Conservation (phyloP, 345 rosid species). For the Salix caprea region DNA sequence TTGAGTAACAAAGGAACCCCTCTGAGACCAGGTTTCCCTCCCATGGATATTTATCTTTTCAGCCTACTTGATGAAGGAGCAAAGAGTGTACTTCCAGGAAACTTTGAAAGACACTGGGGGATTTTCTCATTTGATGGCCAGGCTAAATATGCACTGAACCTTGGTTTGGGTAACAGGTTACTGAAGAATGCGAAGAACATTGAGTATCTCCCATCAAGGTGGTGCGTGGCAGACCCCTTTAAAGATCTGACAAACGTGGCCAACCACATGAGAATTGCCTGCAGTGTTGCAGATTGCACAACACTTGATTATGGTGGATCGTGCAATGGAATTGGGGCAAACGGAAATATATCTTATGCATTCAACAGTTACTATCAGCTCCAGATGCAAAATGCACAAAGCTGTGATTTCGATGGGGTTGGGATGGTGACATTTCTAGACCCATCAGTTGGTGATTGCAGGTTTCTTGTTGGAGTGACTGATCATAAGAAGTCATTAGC, state of each 20-base stretch:
- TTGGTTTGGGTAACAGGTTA: slow-evolving; percentile 63
- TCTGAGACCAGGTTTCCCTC: slow-evolving; percentile 73
- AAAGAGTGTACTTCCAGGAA: slow-evolving; percentile 75
- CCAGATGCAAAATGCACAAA: slow-evolving; percentile 67
- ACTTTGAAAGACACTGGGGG: slow-evolving; percentile 97
- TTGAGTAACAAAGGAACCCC: slow-evolving; percentile 82
- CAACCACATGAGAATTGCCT: slow-evolving; percentile 75
- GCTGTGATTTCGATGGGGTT: slow-evolving; percentile 87
- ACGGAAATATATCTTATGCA: slow-evolving; percentile 83
- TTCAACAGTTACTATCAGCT: slow-evolving; percentile 95
- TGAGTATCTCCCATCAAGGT: slow-evolving; percentile 78
- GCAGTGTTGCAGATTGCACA: slow-evolving; percentile 83
- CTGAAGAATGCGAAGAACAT: slow-evolving; percentile 69
- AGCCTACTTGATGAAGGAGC: slow-evolving; percentile 91
- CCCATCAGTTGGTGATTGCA: slow-evolving; percentile 83
- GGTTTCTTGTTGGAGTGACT: slow-evolving; percentile 87
- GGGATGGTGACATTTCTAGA: slow-evolving; percentile 83
- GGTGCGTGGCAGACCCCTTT: slow-evolving; percentile 86
- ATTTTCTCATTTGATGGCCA: slow-evolving; percentile 96
- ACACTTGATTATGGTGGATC: slow-evolving; percentile 85
- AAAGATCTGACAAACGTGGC: slow-evolving; percentile 57
- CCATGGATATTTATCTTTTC: slow-evolving; percentile 78
- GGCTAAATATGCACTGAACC: slow-evolving; percentile 78
- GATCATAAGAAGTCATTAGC: slow-evolving; percentile 40
- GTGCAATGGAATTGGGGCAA: slow-evolving; percentile 75